phyloP scores from a whole-genome alignment of 1,284 basidiomycete genomes.

The Ceratobasidium sp. region DNA sequence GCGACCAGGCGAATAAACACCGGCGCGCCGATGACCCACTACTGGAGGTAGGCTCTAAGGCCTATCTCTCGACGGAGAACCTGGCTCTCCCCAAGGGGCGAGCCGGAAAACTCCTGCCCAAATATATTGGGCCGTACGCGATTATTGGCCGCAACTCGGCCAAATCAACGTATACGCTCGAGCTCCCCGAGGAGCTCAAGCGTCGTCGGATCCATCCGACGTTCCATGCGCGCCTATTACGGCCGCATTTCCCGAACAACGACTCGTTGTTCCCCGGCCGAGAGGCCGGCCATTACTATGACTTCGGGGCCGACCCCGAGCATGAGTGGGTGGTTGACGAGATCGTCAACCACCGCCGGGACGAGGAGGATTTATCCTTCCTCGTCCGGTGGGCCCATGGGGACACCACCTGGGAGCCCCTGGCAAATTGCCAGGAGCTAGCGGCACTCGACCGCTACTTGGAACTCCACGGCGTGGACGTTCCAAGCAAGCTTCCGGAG shows the following conservation, averaged over 20 bases:
- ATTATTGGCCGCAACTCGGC: slow-evolving; percentile 1
- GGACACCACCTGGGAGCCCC: slow-evolving; percentile 28
- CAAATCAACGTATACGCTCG: slow-evolving; percentile 43
- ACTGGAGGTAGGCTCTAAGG: slow-evolving; percentile 52
- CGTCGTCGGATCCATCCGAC: slow-evolving; percentile 45
- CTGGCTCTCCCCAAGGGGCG: slow-evolving; percentile 50
- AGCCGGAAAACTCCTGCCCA: slow-evolving; percentile 32
- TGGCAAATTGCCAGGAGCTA: slow-evolving; percentile 47
- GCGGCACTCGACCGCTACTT: slow-evolving; percentile 54
- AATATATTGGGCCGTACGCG: slow-evolving; percentile 40
- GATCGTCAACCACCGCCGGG: slow-evolving; percentile 7
- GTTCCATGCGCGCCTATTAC: slow-evolving; percentile 50
- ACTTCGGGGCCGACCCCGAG: slow-evolving; percentile 19
- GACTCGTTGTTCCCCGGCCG: slow-evolving; percentile 45
- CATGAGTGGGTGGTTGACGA: slow-evolving; percentile 23
- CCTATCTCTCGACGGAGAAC: slow-evolving; percentile 59
- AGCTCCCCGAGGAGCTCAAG: slow-evolving; percentile 50
- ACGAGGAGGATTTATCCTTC: not conserved
- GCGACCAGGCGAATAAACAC: slow-evolving; percentile 53
- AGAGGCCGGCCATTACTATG: not conserved
- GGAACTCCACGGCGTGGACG: slow-evolving; percentile 48
- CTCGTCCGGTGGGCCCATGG: slow-evolving; percentile 1
- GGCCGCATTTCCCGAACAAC: slow-evolving; percentile 48
- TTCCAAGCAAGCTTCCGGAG: not conserved
- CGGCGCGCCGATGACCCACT: not conserved